Base-by-base conservation (phyloP, 129 eudicot species). In the Artemisia tridentata region DNA sequence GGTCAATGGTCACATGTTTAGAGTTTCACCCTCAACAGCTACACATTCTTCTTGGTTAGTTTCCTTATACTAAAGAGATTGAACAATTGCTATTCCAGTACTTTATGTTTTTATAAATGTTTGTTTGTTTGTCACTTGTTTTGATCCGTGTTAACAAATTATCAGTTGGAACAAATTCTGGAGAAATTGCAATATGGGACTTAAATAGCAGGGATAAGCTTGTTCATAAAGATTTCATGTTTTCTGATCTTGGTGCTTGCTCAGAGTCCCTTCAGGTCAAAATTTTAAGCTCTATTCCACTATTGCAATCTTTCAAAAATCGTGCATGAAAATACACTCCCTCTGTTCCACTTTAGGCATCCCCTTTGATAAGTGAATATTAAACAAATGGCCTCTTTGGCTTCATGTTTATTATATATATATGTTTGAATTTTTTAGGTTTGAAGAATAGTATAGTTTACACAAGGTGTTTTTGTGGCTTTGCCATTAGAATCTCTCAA, bases 11-110 rank as follows among this genome's bases (percentile, higher is more conserved):
- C 47, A 85, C 81, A 86, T 87, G 95, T 73, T 79, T 91, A 83
- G 91, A 91, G 73, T 91, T 91, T 67, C 97, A 91, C 77, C 97
- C 97, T n/a, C 73, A 70, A 23, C 89, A 91, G 60, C 97, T 83
- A 80, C 75, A 68, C 64, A 69, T 87, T 71, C 91, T 91, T 59
- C 91, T 88, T 83, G 95, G 97, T 88, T 79, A 56, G 95, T 67
- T 76, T 66, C 27, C 16, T 41, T 16, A 29, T 53, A 72, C 62
- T 68, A 57, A 15, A 65, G 68, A 62, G 9, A 59, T 19, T 19
- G 27, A 18, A 19, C 41, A 18, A 51, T 38, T 53, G 19, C 25
- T 62, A 38, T 65, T 31, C 72, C 52, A 31, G 49, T 75, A 17
- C 52, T 23, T 49, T 50, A 67, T 51, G 52, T 25, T 59, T 45